phyloP scores from a whole-genome alignment of 2,329 filamentous ascomycete species.

The Aspergillus proliferans region DNA sequence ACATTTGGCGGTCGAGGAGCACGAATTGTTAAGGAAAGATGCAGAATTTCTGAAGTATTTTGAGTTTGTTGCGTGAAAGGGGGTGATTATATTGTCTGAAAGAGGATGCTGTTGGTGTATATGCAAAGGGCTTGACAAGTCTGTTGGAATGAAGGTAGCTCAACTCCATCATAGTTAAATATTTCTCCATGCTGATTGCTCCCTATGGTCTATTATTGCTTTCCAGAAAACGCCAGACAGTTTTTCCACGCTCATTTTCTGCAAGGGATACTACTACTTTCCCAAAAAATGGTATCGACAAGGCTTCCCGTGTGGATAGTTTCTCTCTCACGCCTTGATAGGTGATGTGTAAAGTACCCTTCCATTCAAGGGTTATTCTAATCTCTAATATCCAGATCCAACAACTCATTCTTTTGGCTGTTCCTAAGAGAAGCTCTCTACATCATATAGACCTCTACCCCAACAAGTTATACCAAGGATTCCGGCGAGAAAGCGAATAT shows the following conservation, averaged over 20 bases:
- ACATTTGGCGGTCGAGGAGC: slow-evolving; percentile 10
- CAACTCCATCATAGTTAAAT: no score
- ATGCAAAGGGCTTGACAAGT: no score
- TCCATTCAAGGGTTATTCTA: background rate
- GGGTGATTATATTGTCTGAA: no score
- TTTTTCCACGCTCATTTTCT: background rate
- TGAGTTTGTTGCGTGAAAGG: slow-evolving; percentile 10
- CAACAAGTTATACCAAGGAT: no score
- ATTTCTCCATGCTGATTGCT: no score
- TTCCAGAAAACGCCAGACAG: no score
- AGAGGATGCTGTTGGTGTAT: no score
- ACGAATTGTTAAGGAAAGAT: slow-evolving; percentile 11
- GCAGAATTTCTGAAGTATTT: slow-evolving; percentile 14
- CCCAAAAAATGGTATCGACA: background rate
- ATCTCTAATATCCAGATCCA: background rate
- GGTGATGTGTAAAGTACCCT: background rate
- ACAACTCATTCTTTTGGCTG: background rate
- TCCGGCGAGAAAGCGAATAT: no score
- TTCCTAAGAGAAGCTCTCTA: no score
- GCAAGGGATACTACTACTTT: background rate
- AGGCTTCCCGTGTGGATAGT: background rate
- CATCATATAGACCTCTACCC: no score
- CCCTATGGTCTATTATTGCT: no score
- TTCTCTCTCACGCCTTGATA: background rate
- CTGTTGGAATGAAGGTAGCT: no score